Evolutionary conservation across 768 basidiomycete genomes (phyloP).

Genomic region (Lanmaoa rubissima): DNA sequence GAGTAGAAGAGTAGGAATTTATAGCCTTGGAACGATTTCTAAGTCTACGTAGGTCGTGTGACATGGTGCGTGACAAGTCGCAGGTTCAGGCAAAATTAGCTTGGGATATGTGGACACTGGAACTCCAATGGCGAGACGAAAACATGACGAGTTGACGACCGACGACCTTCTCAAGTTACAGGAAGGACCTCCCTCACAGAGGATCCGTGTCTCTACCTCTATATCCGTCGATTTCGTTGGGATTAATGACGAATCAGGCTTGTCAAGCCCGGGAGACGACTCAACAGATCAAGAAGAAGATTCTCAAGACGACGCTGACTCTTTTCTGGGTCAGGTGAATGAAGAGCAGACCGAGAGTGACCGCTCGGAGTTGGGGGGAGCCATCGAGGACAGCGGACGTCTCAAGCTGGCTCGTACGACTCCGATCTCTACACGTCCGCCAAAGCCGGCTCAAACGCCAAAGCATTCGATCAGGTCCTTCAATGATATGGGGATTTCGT

Average conservation of each 20-base stretch:
- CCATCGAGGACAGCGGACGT: slow-evolving; percentile 16
- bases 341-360: neutral
- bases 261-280: slow-evolving; percentile 6
- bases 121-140: slow-evolving; percentile 16
- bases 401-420: slow-evolving; percentile 24
- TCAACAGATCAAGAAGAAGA: slow-evolving; percentile 23
- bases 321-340: slow-evolving; percentile 5
- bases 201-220: slow-evolving; percentile 16
- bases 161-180: slow-evolving; percentile 49
- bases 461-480: slow-evolving; percentile 40
- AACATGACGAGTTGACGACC: slow-evolving; percentile 31
- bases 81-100: too few species aligned
- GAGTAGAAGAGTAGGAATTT: neutral
- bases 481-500: slow-evolving; percentile 56
- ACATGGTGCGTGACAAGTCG: neutral
- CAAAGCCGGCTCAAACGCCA: slow-evolving; percentile 4
- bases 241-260: neutral
- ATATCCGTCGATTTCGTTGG: neutral
- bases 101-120: too few species aligned
- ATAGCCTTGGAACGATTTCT: too few species aligned
- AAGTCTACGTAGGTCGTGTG: neutral
- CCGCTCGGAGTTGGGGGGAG: neutral
- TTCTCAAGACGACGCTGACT: slow-evolving; percentile 10
- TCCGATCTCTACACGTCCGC: slow-evolving; percentile 10
- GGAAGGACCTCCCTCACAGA: slow-evolving; percentile 43